Evolutionary conservation across 257 asterid species (phyloP).

Genomic region (Orobanche coerulescens): DNA sequence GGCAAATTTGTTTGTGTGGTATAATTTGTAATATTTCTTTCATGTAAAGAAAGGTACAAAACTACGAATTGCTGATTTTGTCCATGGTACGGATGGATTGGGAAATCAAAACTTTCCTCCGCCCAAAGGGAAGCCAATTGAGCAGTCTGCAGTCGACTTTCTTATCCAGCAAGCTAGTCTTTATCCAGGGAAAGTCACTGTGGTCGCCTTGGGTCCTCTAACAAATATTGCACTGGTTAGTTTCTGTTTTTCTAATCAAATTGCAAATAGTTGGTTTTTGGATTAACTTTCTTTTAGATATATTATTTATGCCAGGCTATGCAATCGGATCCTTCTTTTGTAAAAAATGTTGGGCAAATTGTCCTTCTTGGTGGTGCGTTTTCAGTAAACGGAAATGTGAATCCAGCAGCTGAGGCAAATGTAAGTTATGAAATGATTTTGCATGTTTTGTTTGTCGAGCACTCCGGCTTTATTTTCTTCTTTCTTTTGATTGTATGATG

Average conservation of each 20-base stretch:
- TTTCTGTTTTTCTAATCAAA: conserved; percentile 16
- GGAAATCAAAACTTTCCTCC: conserved; percentile 98
- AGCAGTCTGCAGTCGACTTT: conserved; percentile 70
- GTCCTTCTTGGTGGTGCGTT: conserved; percentile 96
- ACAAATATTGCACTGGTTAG: conserved; percentile 89
- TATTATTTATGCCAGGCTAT: conserved; percentile 63
- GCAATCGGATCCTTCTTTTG: conserved; percentile 74
- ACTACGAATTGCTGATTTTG: conserved; percentile 90
- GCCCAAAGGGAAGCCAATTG: conserved; percentile 69
- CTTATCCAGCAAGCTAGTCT: conserved; percentile 61
- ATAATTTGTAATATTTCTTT: conserved; percentile 15
- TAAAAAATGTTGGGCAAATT: conserved; percentile 68
- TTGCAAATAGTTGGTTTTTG: conserved; percentile 5
- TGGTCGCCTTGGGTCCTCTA: conserved; percentile 96
- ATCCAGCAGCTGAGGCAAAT: conserved; percentile 98
- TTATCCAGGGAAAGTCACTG: conserved; percentile 79
- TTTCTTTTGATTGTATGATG: conserved; percentile 3
- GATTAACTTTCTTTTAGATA: conserved; percentile 3
- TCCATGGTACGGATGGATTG: conserved; percentile 96
- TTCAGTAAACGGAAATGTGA: conserved; percentile 91
- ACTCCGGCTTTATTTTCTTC: not conserved
- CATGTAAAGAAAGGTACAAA: conserved; percentile 80
- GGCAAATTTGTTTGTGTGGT: not conserved
- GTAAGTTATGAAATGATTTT: conserved; percentile 37
- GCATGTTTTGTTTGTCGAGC: not conserved